Evolutionary conservation across 257 asterid genomes (phyloP).

Genomic region (Solanum appendiculatum): DNA sequence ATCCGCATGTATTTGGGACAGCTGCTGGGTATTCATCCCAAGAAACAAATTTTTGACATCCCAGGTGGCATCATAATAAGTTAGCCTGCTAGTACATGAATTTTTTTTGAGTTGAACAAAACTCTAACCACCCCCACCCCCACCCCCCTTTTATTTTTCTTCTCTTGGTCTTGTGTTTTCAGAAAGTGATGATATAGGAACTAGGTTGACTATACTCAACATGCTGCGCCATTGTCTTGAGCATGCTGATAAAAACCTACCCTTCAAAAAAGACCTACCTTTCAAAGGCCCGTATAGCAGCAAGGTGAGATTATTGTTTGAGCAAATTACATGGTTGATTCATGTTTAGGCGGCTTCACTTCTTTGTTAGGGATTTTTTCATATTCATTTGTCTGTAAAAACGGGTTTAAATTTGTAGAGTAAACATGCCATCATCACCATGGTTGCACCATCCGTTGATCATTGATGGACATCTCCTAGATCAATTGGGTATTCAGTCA

Average conservation of each 20-base stretch:
- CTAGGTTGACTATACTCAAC: conserved; percentile 36
- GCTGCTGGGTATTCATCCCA: conserved; percentile 67
- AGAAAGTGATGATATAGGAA: conserved; percentile 39
- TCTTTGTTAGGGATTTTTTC: not conserved
- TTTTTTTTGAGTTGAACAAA: not conserved
- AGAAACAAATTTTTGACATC: conserved; percentile 61
- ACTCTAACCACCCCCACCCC: not conserved
- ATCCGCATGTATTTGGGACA: conserved; percentile 54
- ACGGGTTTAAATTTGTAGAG: not conserved
- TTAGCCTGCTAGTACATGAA: not conserved
- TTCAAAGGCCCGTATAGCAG: conserved; percentile 1
- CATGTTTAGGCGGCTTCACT: not conserved
- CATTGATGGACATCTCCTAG: not conserved
- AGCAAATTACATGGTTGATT: not conserved
- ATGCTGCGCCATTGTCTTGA: conserved; percentile 56
- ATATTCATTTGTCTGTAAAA: not conserved
- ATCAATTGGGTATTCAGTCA: not conserved
- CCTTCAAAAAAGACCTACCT: not conserved
- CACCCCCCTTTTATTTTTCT: not conserved
- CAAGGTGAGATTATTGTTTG: conserved; percentile 30
- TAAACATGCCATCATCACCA: not conserved
- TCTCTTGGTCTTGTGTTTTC: conserved; percentile 8
- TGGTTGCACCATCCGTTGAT: not conserved
- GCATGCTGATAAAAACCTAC: conserved; percentile 64
- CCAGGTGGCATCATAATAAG: conserved; percentile 38